Percentiles rank a stretch among this genome's conserved stretches.
Conservation (phyloP, 2,329 filamentous ascomycete genomes). For the Fusarium sp. region DNA sequence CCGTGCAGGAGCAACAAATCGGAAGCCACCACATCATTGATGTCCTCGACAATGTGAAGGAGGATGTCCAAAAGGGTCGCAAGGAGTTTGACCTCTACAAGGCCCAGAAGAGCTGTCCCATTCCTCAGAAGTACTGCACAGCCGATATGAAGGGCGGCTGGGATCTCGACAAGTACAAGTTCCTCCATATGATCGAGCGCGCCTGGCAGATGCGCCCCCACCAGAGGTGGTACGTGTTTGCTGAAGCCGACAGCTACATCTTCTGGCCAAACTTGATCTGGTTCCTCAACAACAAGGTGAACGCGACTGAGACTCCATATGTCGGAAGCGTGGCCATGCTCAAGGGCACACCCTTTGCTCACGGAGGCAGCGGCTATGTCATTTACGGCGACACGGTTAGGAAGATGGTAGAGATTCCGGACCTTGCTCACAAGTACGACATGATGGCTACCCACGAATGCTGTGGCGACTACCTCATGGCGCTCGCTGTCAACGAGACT, state of each 20-base stretch:
- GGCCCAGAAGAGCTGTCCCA: slow-evolving; percentile 58
- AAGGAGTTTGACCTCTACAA: slow-evolving; percentile 61
- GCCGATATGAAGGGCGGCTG: slow-evolving; percentile 54
- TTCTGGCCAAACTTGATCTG: slow-evolving; percentile 65
- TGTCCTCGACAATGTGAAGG: slow-evolving; percentile 53
- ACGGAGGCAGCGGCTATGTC: slow-evolving; percentile 69
- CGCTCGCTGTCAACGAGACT: slow-evolving; percentile 59
- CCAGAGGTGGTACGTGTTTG: slow-evolving; percentile 70
- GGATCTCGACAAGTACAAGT: slow-evolving; percentile 72
- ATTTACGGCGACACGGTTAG: slow-evolving; percentile 65
- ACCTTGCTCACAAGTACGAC: slow-evolving; percentile 61
- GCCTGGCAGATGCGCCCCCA: slow-evolving; percentile 66
- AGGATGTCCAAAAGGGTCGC: slow-evolving; percentile 51
- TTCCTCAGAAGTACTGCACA: slow-evolving; percentile 59
- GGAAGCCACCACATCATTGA: slow-evolving; percentile 59
- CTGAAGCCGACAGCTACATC: slow-evolving; percentile 69
- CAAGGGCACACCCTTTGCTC: slow-evolving; percentile 61
- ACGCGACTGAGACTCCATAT: slow-evolving; percentile 59
- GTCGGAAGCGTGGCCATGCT: slow-evolving; percentile 64
- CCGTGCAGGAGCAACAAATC: slow-evolving; percentile 59
- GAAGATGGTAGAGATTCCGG: slow-evolving; percentile 58
- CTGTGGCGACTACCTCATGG: slow-evolving; percentile 65
- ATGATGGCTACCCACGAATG: slow-evolving; percentile 56
- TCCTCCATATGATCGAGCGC: slow-evolving; percentile 68
- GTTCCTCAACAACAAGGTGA: slow-evolving; percentile 59